Evolutionary conservation across 139 green algal species (phyloP), one percentile per base, ranked within the genome.

Genomic region (Axilococcus clingmanii): DNA sequence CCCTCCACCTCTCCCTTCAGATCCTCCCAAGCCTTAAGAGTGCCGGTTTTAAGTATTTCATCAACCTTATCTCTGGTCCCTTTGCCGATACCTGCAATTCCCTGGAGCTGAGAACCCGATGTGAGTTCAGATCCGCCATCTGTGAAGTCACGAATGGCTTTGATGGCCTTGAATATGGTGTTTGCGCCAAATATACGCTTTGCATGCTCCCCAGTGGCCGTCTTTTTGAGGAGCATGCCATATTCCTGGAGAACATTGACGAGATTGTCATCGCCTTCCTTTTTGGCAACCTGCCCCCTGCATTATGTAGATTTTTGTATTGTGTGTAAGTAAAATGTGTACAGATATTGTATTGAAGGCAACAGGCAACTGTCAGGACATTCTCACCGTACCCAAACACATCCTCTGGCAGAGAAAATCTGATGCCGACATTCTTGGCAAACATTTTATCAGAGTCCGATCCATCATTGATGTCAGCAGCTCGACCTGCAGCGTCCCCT

Each of bases 401-500:
- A 3, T 86, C 64, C 32, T 83, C 68, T 17, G 73, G 73, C 4
- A 52, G 29, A 22, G 59, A 57, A 55, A 86, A 86, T 4, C 24
- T 23, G 4, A 86, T 38, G 23, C 78, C 78, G 1, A 79, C 23
- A 2, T 32, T 35, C 14, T 62, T 29, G 20, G 75, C 75, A 76
- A 83, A 83, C 29, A 52, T 22, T 43, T 70, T 79, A 22, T 45
- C 79, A n/a, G 42, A 73, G 57, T 69, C 60, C 16, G 59, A 42
- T 16, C 20, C 31, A 29, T 62, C 32, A 23, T 38, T 37, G 35
- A 74, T 63, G 48, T 87, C 74, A 0, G 16, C 38, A 0, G 29
- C 7, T 7, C 77, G 50, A 5, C 81, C 81, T 2, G 76, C 81
- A 11, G 72, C 72, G 41, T 89, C 81, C 14, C 81, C 81, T 2